A percentile compares a stretch with the other conserved stretches of the same genome.
Evolutionary conservation across 352 stramenopile genomes (phyloP).

Genomic region (Phytophthora citrophthora): DNA sequence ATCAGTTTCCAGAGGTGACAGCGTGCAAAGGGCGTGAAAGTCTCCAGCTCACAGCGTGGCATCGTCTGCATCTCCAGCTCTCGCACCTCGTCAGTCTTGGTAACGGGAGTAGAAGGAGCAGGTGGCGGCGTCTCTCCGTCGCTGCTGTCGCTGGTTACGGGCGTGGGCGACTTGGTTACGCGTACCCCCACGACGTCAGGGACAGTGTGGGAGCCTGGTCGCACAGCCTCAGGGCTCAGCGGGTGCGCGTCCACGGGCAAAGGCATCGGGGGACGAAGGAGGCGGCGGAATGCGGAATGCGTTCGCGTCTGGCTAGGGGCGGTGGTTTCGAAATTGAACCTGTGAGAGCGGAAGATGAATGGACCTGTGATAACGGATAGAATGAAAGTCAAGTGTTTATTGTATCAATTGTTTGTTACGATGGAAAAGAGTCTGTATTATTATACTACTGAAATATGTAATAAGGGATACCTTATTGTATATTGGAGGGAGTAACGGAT

Average conservation of each 20-base stretch:
- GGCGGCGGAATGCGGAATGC: conserved; percentile 25
- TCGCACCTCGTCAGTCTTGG: conserved; percentile 66
- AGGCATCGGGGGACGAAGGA: conserved; percentile 27
- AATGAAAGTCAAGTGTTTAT: too few relatives aligned
- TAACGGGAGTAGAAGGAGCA: conserved; percentile 2
- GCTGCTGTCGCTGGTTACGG: conserved; percentile 35
- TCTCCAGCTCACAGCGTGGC: conserved; percentile 85
- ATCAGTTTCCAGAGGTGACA: conserved; percentile 95
- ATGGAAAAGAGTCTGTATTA: background rate
- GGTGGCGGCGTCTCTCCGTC: conserved; percentile 28
- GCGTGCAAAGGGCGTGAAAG: conserved; percentile 89
- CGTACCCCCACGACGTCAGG: conserved; percentile 15
- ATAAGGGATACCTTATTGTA: background rate
- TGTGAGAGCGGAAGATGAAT: conserved; percentile 1
- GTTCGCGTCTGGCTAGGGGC: background rate
- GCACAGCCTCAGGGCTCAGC: conserved; percentile 23
- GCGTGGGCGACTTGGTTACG: conserved; percentile 33
- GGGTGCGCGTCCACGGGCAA: conserved; percentile 9
- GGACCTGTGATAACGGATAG: background rate
- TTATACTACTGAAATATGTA: background rate
- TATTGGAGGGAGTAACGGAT: conserved; percentile 8
- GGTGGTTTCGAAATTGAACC: conserved; percentile 32
- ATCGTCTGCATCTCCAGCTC: conserved; percentile 26
- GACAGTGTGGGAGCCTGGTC: conserved; percentile 25
- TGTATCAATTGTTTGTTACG: too few relatives aligned